Conservation (phyloP, 257 asterid genomes). For the Paraleonurus japonicus region DNA sequence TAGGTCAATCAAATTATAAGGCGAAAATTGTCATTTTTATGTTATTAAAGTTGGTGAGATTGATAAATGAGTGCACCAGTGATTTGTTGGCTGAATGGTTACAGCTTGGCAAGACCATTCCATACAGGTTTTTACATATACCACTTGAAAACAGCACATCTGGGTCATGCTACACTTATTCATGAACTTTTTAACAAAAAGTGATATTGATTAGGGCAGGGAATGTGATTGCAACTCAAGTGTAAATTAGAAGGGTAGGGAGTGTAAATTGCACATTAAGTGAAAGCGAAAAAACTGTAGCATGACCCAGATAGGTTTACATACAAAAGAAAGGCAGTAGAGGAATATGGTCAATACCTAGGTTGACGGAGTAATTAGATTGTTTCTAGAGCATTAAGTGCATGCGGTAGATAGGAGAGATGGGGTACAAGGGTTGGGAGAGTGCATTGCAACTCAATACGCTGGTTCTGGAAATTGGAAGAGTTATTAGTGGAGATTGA, state of each 20-base stretch:
- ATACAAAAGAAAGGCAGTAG: not conserved
- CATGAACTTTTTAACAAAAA: not conserved
- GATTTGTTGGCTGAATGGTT: not conserved
- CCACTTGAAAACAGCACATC: not conserved
- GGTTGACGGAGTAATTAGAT: not conserved
- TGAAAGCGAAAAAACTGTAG: too few relatives aligned
- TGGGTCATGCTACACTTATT: not conserved
- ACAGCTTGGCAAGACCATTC: not conserved
- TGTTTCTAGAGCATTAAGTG: not conserved
- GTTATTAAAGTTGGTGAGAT: not conserved
- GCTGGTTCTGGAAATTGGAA: conserved; percentile 13
- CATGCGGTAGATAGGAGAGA: not conserved
- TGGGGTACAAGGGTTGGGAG: not conserved
- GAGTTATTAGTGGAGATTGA: not conserved
- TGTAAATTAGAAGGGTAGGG: too few relatives aligned
- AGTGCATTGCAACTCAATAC: not conserved
- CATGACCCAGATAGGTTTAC: not conserved
- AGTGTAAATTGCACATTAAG: too few relatives aligned
- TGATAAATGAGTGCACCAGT: not conserved
- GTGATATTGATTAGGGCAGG: not conserved
- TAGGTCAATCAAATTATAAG: conserved; percentile 7
- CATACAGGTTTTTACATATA: not conserved
- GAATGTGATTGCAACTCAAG: too few relatives aligned
- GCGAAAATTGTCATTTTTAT: not conserved
- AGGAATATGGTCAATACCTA: not conserved